phyloP scores from a whole-genome alignment of 208 protist genomes.

The Kentomonas sorsogonicus region DNA sequence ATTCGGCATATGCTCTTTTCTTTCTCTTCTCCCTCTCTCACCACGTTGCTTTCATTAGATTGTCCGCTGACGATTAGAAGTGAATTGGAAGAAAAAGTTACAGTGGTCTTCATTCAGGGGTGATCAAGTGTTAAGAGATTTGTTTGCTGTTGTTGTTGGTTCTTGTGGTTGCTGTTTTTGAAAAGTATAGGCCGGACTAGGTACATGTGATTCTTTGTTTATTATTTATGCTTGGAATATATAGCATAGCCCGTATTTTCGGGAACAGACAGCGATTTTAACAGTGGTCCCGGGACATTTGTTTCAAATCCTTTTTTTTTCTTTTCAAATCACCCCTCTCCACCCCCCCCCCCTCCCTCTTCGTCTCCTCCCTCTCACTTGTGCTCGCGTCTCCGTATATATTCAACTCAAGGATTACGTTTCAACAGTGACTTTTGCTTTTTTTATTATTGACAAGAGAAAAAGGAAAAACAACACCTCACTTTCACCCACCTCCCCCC shows the following conservation, averaged over 20 bases:
- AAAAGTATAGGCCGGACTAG: too few relatives aligned
- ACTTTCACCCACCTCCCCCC: not conserved
- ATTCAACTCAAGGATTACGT: not conserved
- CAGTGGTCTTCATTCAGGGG: too few relatives aligned
- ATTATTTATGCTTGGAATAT: too few relatives aligned
- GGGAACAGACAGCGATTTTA: too few relatives aligned
- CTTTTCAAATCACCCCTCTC: not conserved
- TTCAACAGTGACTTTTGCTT: not conserved
- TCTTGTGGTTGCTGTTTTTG: too few relatives aligned
- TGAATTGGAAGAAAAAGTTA: not conserved
- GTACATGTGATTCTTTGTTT: too few relatives aligned
- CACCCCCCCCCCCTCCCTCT: too few relatives aligned
- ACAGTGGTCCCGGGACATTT: too few relatives aligned
- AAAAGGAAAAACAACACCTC: not conserved
- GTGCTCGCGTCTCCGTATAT: not conserved
- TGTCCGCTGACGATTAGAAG: not conserved
- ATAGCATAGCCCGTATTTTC: too few relatives aligned
- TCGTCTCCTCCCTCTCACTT: too few relatives aligned
- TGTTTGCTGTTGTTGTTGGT: too few relatives aligned
- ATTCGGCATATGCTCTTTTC: not conserved
- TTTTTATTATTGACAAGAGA: not conserved
- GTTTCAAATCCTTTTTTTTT: slow-evolving; percentile 10
- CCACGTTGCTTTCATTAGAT: not conserved
- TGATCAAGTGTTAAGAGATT: too few relatives aligned
- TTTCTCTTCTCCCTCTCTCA: slow-evolving; percentile 5